Evolutionary conservation across 495 filamentous ascomycete species (phyloP), one percentile per base, ranked within the genome.

Genomic region (Glonium stellatum): DNA sequence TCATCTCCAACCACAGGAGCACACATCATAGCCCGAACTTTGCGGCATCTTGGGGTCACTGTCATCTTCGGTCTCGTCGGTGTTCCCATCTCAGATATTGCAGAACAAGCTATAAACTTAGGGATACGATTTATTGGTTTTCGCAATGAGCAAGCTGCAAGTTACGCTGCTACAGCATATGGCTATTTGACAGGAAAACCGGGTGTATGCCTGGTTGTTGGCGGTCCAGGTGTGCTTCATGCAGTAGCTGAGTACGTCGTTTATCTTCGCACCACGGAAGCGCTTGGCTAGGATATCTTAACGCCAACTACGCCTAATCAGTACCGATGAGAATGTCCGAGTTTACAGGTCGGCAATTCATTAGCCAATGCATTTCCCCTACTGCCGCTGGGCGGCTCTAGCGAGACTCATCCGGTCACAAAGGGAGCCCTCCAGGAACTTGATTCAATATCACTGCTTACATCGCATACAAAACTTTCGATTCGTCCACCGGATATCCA

Each of bases 51-150:
- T 13, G 77, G 79, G 19, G 76, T 86, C 22, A 76, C 72, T 9
- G 79, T 84, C 44, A 76, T 86, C 65, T 86, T 86, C 68, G 84
- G 84, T 57, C 77, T 85, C 49, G 83, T 85, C 4, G 84, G 84
- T 35, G 82, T 86, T 49, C 84, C 84, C 11, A 79, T 85, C 2
- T 82, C 84, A 35, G 80, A 86, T 54, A 83, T 86, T 22, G 83
- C 82, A 31, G 82, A 86, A 67, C 79, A 84, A 56, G 80, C 77
- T 37, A 80, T 85, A 61, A 79, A 82, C 35, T 67, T 84, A 31
- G 82, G 83, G 1, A 84, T 87, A 60, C 78, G 81, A 31, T 86
- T 86, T 69, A 79, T 86, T 48, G 82, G 75, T 36, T 86, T 87
- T 65, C 71, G 84, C 15, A 87, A 87, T 57, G 84, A 87, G 59